A percentile compares a stretch with the other conserved stretches of the same genome.
Evolutionary conservation across 805 yeast species (phyloP).

Genomic region (Suhomyces canberraensis): DNA sequence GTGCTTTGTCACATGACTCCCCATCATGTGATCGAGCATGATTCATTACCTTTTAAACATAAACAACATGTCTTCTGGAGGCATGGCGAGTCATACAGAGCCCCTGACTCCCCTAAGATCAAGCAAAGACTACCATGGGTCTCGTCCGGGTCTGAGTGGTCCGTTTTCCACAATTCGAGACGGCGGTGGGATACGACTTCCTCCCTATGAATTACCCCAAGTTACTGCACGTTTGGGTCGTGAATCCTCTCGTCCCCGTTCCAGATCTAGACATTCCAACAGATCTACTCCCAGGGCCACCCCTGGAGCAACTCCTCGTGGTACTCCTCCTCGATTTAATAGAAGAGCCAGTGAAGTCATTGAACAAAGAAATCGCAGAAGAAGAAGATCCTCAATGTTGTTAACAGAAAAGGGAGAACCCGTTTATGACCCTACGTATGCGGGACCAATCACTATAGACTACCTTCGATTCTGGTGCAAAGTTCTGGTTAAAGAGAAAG

Average conservation of each 20-base stretch:
- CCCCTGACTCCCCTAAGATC: conserved; percentile 18
- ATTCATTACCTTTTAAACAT: too few relatives aligned
- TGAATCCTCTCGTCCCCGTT: conserved; percentile 2
- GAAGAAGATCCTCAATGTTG: conserved; percentile 28
- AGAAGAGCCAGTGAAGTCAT: conserved; percentile 9
- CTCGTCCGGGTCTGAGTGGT: not conserved
- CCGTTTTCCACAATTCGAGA: conserved; percentile 7
- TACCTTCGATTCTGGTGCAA: conserved; percentile 34
- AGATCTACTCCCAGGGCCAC: conserved; percentile 2
- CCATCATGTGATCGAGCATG: not conserved
- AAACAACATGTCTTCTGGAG: not conserved
- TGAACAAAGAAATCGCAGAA: conserved; percentile 7
- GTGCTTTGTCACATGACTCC: not conserved
- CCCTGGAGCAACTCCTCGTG: not conserved
- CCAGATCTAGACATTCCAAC: conserved; percentile 1
- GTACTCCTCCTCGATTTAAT: not conserved
- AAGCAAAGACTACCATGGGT: not conserved
- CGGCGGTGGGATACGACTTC: conserved; percentile 15
- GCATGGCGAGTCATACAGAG: conserved; percentile 9
- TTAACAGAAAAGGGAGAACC: conserved; percentile 19
- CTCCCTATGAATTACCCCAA: conserved; percentile 20
- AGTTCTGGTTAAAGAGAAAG: conserved; percentile 21
- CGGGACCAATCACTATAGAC: conserved; percentile 37
- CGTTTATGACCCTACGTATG: conserved; percentile 27
- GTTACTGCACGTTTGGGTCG: conserved; percentile 10